Conservation (phyloP, 352 stramenopile genomes). For the Peronospora destructor region DNA sequence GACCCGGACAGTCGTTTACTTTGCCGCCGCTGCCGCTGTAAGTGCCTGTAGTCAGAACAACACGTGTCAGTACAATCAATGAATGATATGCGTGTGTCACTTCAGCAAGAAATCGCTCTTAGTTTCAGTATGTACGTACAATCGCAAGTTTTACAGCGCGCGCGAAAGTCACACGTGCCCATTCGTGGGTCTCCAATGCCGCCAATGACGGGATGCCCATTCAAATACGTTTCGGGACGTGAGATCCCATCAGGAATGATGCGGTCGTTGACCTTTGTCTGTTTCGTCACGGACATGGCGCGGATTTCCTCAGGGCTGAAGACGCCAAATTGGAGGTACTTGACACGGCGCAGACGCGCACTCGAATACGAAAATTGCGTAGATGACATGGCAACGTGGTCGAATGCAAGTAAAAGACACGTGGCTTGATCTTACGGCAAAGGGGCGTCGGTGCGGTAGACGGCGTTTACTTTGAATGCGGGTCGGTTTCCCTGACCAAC, state of each 20-base stretch:
- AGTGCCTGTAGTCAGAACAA: constrained; percentile 34
- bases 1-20: constrained; percentile 95
- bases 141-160: constrained; percentile 88
- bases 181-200: constrained; percentile 98
- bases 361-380: constrained; percentile 94
- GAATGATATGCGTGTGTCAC: constrained; percentile 1
- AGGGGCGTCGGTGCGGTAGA: not conserved
- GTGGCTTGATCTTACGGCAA: not conserved
- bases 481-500: constrained; percentile 16
- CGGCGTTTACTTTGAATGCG: constrained; percentile 1
- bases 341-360: constrained; percentile 91
- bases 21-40: constrained; percentile 89
- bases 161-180: constrained; percentile 88
- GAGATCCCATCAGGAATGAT: constrained; percentile 95
- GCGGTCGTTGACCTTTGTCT: constrained; percentile 94
- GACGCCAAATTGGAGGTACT: constrained; percentile 98
- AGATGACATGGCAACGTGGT: constrained; percentile 44
- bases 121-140: constrained; percentile 40
- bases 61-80: constrained; percentile 8
- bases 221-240: constrained; percentile 80
- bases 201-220: constrained; percentile 95
- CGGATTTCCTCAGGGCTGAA: constrained; percentile 96
- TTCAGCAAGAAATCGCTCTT: not conserved
- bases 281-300: constrained; percentile 94
- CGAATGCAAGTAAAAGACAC: not conserved